phyloP scores from a whole-genome alignment of 116 monocot genomes.

The Thalassia testudinum region DNA sequence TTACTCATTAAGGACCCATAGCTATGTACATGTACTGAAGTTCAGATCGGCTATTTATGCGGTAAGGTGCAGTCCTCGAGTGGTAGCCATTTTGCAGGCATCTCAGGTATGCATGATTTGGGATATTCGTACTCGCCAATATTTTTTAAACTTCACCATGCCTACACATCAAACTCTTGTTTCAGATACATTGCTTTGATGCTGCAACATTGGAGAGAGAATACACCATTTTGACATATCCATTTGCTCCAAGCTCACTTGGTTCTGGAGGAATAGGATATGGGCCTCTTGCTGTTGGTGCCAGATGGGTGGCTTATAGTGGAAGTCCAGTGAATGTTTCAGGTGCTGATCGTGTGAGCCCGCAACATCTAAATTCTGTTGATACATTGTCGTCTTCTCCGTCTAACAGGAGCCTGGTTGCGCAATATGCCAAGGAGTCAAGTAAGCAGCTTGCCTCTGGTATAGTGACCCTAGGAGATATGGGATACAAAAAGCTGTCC shows the following conservation, averaged over 20 bases:
- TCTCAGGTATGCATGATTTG: constrained; percentile 39
- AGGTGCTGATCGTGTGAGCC: constrained; percentile 44
- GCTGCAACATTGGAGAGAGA: constrained; percentile 70
- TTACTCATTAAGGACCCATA: constrained; percentile 67
- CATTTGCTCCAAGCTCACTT: constrained; percentile 25
- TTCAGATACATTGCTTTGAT: constrained; percentile 94
- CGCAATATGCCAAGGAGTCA: constrained; percentile 87
- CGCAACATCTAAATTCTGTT: constrained; percentile 32
- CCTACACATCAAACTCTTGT: not conserved
- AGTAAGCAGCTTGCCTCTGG: constrained; percentile 83
- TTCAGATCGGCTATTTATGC: constrained; percentile 75
- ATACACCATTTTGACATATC: constrained; percentile 68
- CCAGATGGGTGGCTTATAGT: constrained; percentile 81
- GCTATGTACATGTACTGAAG: constrained; percentile 78
- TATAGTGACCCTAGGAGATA: constrained; percentile 74
- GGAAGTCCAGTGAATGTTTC: constrained; percentile 49
- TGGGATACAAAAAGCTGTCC: constrained; percentile 70
- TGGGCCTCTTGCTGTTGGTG: constrained; percentile 83
- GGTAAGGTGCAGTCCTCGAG: constrained; percentile 65
- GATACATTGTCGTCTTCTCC: constrained; percentile 14
- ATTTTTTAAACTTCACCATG: no score
- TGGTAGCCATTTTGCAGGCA: constrained; percentile 69
- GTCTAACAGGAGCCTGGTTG: constrained; percentile 58
- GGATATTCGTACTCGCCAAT: no score
- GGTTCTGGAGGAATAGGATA: constrained; percentile 48